Evolutionary conservation across 768 basidiomycete genomes (phyloP), one percentile per base, ranked within the genome.

Genomic region (Cystofilobasidium bisporidii): DNA sequence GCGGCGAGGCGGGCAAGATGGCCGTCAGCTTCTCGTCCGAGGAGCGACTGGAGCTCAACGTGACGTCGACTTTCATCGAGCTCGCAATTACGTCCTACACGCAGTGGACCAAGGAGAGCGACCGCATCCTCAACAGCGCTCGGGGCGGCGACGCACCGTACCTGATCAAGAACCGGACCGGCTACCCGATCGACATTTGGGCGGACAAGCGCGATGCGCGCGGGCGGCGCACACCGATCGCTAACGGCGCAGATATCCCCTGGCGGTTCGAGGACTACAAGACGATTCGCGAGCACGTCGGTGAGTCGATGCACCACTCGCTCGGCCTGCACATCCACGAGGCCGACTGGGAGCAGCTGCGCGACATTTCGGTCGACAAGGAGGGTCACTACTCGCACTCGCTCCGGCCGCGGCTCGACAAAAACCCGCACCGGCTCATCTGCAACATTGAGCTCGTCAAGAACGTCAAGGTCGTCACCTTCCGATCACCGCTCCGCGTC

Each of bases 201-300:
- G 85, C 91, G 2, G 91, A 94, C 71, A 75, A 81, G n/a, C 58
- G 69, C 24, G 87, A 89, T 58, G 82, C 82, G 41, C 28, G n/a
- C 32, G 53, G 38, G 43, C 24, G 30, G 79, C 81, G 56, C 82
- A 84, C 66, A 75, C 79, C 3, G 72, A 78, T 99, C 43, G 79
- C 83, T 24, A 83, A 91, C 71, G 87, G 87, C 43, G 82, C 89
- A 73, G 84, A 81, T 11, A 80, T 89, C 5, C 93, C 97, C 65
- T 98, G 96, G 96, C 82, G 96, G 64, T 97, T 98, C 73, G 92
- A 97, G 74, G 93, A 98, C 73, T 91, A 91, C 87, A 87, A 87
- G 75, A 87, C 86, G 5, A 86, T 89, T 80, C 85, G 96, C 74
- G 96, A 99, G 68, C 68, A 69, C 50, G 61, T 69, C 32, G 68